These are phyloP conservation scores for Neolentinus lepideus DNA, from an alignment of 1,284 basidiomycete species.

Conservation along the genomic window DNA sequence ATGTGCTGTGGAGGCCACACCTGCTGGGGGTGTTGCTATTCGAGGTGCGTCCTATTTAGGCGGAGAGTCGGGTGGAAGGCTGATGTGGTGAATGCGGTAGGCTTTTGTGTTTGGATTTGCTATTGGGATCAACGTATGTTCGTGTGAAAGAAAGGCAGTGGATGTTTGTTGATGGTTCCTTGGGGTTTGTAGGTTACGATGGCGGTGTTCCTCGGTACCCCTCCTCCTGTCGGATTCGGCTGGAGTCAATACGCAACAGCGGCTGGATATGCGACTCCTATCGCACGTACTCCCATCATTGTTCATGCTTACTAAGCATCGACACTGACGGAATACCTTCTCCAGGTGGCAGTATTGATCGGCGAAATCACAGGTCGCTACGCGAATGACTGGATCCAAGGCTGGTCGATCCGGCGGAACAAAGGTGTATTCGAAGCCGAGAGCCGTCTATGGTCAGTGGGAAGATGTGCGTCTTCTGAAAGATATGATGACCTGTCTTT, in stretches of 20 bases:
- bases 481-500: neutral
- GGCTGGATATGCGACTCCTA: conserved; percentile 57
- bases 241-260: conserved; percentile 45
- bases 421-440: conserved; percentile 69
- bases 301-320: neutral
- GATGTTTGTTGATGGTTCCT: neutral
- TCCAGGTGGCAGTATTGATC: conserved; percentile 52
- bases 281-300: conserved; percentile 30
- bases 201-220: conserved; percentile 57
- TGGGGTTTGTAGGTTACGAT: conserved; percentile 46
- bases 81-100: conserved; percentile 18
- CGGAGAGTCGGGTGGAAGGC: neutral
- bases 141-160: neutral
- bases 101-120: conserved; percentile 59
- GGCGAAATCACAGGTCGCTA: conserved; percentile 65
- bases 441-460: conserved; percentile 56
- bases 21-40: conserved; percentile 49
- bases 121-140: conserved; percentile 62
- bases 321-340: neutral
- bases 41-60: conserved; percentile 29
- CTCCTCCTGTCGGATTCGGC: conserved; percentile 52
- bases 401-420: conserved; percentile 46
- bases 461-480: too few species aligned
- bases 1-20: conserved; percentile 61
- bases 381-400: conserved; percentile 62